phyloP scores from a whole-genome alignment of 179 eudicot genomes.

The Carnegiea gigantea region DNA sequence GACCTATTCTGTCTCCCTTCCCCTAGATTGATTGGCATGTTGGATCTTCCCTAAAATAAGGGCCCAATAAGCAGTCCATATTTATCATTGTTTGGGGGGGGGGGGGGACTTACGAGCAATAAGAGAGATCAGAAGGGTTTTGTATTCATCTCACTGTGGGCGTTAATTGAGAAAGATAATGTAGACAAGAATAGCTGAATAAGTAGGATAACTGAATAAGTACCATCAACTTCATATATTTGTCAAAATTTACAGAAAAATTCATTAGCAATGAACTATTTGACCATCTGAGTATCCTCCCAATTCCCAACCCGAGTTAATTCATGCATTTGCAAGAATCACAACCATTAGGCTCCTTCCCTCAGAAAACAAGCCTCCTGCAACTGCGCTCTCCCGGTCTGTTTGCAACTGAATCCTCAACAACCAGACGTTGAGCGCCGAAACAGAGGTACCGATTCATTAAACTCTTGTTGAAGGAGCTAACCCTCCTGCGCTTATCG shows the following conservation, averaged over 20 bases:
- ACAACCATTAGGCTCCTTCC: background rate
- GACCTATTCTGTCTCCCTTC: too few relatives aligned
- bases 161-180: background rate
- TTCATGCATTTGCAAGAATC: too few relatives aligned
- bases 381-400: constrained; percentile 28
- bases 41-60: too few relatives aligned
- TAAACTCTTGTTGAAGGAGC: constrained; percentile 52
- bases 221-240: background rate
- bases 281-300: too few relatives aligned
- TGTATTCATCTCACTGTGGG: background rate
- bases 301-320: too few relatives aligned
- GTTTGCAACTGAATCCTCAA: constrained; percentile 40
- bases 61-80: too few relatives aligned
- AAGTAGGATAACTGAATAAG: background rate
- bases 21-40: too few relatives aligned
- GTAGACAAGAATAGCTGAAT: background rate
- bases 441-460: constrained; percentile 84
- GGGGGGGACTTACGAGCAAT: too few relatives aligned
- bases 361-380: constrained; percentile 38
- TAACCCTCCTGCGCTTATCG: constrained; percentile 32
- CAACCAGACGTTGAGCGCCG: constrained; percentile 76
- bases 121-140: too few relatives aligned
- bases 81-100: too few relatives aligned
- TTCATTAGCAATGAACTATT: background rate
- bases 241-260: background rate